Conservation (phyloP, 176 grass and related monocot genomes). For the Oryza glumipatula region DNA sequence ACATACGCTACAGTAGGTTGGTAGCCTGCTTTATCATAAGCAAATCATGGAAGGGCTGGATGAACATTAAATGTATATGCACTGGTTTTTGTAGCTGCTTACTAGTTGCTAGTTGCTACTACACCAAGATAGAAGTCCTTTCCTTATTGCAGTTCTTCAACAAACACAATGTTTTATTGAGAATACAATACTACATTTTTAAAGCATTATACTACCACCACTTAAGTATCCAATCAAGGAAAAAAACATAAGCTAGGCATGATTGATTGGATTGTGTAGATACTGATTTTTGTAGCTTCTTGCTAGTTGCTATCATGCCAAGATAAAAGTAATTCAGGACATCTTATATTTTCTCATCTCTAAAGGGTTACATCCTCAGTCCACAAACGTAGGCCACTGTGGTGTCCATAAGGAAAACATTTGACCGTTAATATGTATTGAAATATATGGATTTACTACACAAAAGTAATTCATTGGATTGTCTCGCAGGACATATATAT, state of each 20-base stretch:
- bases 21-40: neutral
- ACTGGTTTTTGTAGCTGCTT: neutral
- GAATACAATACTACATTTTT: neutral
- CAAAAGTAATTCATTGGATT: neutral
- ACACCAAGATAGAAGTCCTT: neutral
- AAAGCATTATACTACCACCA: neutral
- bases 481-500: neutral
- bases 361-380: neutral
- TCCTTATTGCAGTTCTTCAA: neutral
- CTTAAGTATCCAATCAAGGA: neutral
- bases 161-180: neutral
- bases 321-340: neutral
- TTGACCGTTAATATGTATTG: neutral
- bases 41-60: neutral
- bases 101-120: neutral
- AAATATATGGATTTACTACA: neutral
- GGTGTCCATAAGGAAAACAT: neutral
- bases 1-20: neutral
- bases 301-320: conserved; percentile 7
- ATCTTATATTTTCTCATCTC: neutral
- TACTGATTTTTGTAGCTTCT: neutral
- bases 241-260: neutral
- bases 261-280: neutral
- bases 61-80: neutral
- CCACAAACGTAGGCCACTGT: neutral